These are phyloP conservation scores for Agaricus blazei DNA, from an alignment of 768 basidiomycete species.

Conservation along the genomic window DNA sequence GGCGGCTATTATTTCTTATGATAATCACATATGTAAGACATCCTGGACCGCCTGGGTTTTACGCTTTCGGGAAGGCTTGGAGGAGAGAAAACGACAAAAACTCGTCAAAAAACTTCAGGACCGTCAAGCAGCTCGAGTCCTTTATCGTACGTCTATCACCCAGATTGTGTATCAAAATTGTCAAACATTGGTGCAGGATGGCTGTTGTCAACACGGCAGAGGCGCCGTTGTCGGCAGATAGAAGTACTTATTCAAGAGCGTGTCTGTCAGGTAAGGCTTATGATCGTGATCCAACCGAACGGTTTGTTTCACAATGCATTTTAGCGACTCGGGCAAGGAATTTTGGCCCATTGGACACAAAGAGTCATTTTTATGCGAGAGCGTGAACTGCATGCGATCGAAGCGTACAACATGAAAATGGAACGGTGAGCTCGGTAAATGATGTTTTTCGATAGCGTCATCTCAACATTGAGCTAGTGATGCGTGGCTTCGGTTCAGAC, in stretches of 20 bases:
- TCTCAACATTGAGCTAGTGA: background rate
- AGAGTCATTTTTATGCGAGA: constrained; percentile 70
- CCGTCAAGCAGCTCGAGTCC: constrained; percentile 12
- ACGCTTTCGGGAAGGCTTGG: constrained; percentile 13
- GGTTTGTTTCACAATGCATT: background rate
- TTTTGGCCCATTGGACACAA: constrained; percentile 62
- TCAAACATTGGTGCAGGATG: constrained; percentile 34
- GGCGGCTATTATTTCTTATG: constrained; percentile 19
- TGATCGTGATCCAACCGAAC: background rate
- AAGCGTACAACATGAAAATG: constrained; percentile 31
- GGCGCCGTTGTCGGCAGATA: constrained; percentile 34
- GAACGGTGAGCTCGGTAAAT: constrained; percentile 40
- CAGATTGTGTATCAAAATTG: background rate
- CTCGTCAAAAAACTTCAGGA: constrained; percentile 17
- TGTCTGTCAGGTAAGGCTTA: constrained; percentile 29
- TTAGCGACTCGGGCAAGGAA: constrained; percentile 48
- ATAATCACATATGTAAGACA: constrained; percentile 15
- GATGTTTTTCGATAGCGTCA: background rate
- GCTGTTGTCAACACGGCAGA: constrained; percentile 32
- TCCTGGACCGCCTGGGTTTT: background rate
- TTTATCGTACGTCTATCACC: background rate
- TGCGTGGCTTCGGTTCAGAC: constrained; percentile 6
- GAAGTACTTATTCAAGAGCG: constrained; percentile 37
- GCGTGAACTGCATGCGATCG: constrained; percentile 60
- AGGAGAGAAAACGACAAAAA: constrained; percentile 20